Evolutionary conservation across 495 filamentous ascomycete species (phyloP).

Genomic region (Talaromyces nanjingensis): DNA sequence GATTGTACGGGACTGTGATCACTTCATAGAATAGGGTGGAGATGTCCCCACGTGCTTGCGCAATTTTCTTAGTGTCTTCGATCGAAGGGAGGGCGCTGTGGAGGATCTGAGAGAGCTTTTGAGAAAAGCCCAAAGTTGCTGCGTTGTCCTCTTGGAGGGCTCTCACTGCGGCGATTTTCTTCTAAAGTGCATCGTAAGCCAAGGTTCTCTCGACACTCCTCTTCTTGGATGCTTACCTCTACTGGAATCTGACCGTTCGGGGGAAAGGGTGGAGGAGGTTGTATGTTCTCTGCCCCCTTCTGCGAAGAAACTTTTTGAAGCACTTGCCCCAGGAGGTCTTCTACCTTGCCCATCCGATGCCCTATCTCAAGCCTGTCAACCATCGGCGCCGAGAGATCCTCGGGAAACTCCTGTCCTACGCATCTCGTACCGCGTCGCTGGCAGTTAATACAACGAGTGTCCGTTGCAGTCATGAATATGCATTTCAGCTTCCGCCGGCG

Average conservation of each 20-base stretch:
- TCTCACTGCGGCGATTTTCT: background rate
- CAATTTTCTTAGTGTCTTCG: constrained; percentile 26
- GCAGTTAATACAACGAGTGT: constrained; percentile 35
- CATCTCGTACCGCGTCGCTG: constrained; percentile 27
- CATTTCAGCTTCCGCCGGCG: constrained; percentile 32
- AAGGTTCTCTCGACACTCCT: background rate
- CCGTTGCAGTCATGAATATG: constrained; percentile 20
- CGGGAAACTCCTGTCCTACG: constrained; percentile 29
- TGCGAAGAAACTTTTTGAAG: too few species aligned
- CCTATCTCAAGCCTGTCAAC: background rate
- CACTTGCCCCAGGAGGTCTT: too few species aligned
- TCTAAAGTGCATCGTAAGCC: background rate
- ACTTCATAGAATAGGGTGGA: background rate
- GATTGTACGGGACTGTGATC: background rate
- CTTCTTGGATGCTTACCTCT: too few species aligned
- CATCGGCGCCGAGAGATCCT: too few species aligned
- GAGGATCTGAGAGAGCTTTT: constrained; percentile 17
- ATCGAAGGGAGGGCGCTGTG: constrained; percentile 28
- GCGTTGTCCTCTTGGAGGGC: constrained; percentile 14
- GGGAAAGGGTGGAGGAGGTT: too few species aligned
- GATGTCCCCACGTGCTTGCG: background rate
- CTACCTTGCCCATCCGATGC: too few species aligned
- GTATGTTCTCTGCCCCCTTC: too few species aligned
- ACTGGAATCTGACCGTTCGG: too few species aligned
- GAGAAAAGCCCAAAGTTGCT: too few species aligned